Percentiles rank a stretch among this genome's conserved stretches.
Evolutionary conservation across 257 asterid species (phyloP).

Genomic region (Solanum gandarillasii): DNA sequence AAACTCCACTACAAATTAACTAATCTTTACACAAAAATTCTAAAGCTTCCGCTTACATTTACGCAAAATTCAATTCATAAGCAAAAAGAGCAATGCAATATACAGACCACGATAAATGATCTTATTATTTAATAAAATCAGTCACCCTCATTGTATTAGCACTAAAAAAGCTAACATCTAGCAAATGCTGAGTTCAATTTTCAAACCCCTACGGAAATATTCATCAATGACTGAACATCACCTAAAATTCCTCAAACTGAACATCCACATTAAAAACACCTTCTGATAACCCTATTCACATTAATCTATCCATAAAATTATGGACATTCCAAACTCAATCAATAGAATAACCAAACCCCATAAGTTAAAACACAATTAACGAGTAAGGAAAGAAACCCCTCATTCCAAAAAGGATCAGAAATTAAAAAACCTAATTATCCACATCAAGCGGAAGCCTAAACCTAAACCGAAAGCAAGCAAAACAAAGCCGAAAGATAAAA

Average conservation of each 20-base stretch:
- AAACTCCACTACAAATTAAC: conserved; percentile 9
- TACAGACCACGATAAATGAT: neutral
- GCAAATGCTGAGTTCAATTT: neutral
- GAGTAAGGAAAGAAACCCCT: neutral
- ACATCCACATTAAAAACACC: neutral
- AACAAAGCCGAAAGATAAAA: neutral
- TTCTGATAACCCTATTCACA: neutral
- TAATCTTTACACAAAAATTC: neutral
- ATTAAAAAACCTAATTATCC: neutral
- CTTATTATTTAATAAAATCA: neutral
- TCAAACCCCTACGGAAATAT: neutral
- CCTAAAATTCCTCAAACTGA: neutral
- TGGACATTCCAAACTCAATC: neutral
- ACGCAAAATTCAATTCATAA: neutral
- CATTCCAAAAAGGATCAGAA: neutral
- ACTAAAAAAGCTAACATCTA: neutral
- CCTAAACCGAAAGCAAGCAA: neutral
- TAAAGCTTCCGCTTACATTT: neutral
- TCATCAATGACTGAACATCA: neutral
- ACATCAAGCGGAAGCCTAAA: neutral
- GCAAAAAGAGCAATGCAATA: neutral
- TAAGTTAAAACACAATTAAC: neutral
- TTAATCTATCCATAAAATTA: neutral
- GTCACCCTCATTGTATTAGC: neutral
- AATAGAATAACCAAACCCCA: neutral